Evolutionary conservation across 2,329 filamentous ascomycete species (phyloP), one percentile per base, ranked within the genome.

Genomic region (Calycina herbarum): DNA sequence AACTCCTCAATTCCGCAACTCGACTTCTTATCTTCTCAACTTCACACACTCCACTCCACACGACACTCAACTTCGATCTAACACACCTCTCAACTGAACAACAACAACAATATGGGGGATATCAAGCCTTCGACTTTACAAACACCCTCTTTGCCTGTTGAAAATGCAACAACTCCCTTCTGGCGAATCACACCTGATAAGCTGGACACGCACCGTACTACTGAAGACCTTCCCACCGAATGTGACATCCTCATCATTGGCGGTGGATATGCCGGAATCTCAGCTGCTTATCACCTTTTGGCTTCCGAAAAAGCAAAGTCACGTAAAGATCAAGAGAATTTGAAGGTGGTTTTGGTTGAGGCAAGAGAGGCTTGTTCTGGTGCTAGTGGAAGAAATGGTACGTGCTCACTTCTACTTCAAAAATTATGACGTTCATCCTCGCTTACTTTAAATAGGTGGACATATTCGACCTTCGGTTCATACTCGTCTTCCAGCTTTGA

Each of bases 381-480:
- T 15, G 77, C 77, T 5, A 78, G 77, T 10, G 77, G 77, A 20
- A 72, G 77, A n/a, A 85, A 85, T 68, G 80, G 81, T 33, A 57
- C 20, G 51, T 31, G 13, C 20, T 17, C 24, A n/a, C 17, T 7
- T 45, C 17, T 6, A n/a, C 17, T 7, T 45, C 17, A 5, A 7
- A 45, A n/a, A n/a, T 24, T 27, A 40, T 27, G 27, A 24, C 42
- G 17, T n/a, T 45, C 42, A n/a, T n/a, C 4, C 42, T 45, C 42
- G 42, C 42, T 45, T 45, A 45, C 42, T n/a, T 29, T 1, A 45
- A 8, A 20, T n/a, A 66, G 80, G 81, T 17, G 80, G 80, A 1
- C 80, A 82, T 67, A 59, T 82, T 38, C 77, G 78, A 57, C 80
- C 80, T 2, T 78, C 79, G 67, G 60, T 78, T 10, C 81, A 81